Evolutionary conservation across 83 land plant genomes (phyloP), one percentile per base, ranked within the genome.

Genomic region (Thuja plicata): DNA sequence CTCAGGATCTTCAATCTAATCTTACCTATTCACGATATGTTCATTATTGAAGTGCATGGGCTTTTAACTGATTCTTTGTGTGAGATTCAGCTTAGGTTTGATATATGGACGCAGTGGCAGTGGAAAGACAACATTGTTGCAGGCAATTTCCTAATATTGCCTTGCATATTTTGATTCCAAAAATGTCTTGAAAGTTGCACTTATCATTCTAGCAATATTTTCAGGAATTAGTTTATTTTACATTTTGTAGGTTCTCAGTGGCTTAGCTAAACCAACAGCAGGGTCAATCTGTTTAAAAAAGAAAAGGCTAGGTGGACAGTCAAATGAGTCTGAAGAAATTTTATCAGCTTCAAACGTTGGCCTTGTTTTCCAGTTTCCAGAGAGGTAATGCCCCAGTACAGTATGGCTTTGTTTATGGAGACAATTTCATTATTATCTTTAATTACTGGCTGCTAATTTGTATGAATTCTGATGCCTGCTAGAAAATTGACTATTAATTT

Each of bases 81-180:
- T 66, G 85, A 62, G 32, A 38, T 91, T 90, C 94, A 98, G 99
- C 92, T 93, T 95, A 84, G 99, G 99, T 17, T 90, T 98, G 87
- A 93, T 98, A 10, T 98, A 94, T 91, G 98, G 99, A 85, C 95
- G 93, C 62, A 98, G 99, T 96, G 99, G 99, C 70, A 96, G 99
- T 90, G 99, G 99, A 30, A 98, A 98, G 92, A 96, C 99, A 12
- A 98, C 99, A 80, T 95, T 98, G 11, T 94, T 98, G 90, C 99
- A 97, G 96, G 99, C 91, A 48, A 81, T 79, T 82, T 34, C 83
- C 87, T 81, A 66, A 34, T 84, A 57, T 46, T 55, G 46, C 19
- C 30, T 84, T 80, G 13, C 81, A 16, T 38, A 15, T 84, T 35
- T 57, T 37, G 34, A 86, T 12, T 87, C 19, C 7, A n/a, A 85